Conservation (phyloP, 768 basidiomycete genomes). For the Daedaleopsis nitida region DNA sequence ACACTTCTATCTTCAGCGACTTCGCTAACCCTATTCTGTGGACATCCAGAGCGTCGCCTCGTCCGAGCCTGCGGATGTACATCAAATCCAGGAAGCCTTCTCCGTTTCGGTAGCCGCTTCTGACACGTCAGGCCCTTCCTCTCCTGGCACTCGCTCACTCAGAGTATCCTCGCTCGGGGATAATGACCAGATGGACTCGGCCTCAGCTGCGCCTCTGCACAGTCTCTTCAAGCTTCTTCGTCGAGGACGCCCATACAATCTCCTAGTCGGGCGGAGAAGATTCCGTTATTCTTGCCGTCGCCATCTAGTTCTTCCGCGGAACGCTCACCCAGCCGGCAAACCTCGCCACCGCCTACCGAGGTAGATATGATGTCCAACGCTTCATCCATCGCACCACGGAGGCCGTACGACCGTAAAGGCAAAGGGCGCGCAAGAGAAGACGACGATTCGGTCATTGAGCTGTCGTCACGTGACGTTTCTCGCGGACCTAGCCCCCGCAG, state of each 20-base stretch:
- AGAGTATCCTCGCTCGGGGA: slow-evolving; percentile 3
- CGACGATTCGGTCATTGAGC: not conserved
- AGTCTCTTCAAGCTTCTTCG: not conserved
- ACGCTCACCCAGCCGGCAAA: not conserved
- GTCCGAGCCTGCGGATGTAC: slow-evolving; percentile 4
- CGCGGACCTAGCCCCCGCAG: not conserved
- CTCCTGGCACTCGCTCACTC: not conserved
- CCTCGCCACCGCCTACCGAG: not conserved
- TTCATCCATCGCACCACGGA: not conserved
- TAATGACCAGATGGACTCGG: not conserved
- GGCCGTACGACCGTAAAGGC: slow-evolving; percentile 7
- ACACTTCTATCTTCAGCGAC: too few species aligned
- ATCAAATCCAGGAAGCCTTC: slow-evolving; percentile 6
- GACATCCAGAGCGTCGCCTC: not conserved
- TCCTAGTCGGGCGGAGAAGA: not conserved
- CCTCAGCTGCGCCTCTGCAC: not conserved
- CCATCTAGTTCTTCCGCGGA: slow-evolving; percentile 14
- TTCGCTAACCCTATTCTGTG: not conserved
- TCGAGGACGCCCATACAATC: not conserved
- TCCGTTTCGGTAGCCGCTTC: not conserved
- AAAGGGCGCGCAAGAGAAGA: slow-evolving; percentile 6
- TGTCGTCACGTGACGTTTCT: not conserved
- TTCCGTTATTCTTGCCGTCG: slow-evolving; percentile 27
- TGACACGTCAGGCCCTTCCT: slow-evolving; percentile 4
- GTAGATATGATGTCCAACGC: not conserved